These are phyloP conservation scores for Cutaneotrichosporon cyanovorans DNA, from an alignment of 1,284 basidiomycete genomes.

Conservation along the genomic window DNA sequence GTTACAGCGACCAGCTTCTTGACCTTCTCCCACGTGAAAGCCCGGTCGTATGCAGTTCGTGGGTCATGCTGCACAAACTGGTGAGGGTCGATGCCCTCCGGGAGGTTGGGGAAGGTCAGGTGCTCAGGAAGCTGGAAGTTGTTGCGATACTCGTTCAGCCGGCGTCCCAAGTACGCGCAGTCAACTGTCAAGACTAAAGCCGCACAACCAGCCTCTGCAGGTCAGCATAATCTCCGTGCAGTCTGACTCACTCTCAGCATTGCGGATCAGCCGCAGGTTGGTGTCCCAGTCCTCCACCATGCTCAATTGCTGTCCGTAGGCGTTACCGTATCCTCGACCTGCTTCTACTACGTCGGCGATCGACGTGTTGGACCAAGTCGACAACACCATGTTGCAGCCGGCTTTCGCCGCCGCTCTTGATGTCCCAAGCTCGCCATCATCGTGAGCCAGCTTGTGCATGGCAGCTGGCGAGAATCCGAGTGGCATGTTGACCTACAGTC, in stretches of 20 bases:
- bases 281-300: constrained; percentile 21
- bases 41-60: constrained; percentile 10
- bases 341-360: constrained; percentile 24
- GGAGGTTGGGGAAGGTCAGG: constrained; percentile 16
- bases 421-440: constrained; percentile 26
- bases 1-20: constrained; percentile 1
- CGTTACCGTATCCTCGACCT: constrained; percentile 14
- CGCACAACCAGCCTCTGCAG: constrained; percentile 18
- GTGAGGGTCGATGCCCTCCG: constrained; percentile 11
- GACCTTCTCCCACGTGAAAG: constrained; percentile 16
- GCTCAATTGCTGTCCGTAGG: constrained; percentile 25
- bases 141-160: constrained; percentile 22
- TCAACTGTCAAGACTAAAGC: constrained; percentile 29
- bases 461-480: constrained; percentile 33
- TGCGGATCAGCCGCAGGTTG: constrained; percentile 20
- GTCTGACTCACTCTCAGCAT: constrained; percentile 20
- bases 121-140: constrained; percentile 12
- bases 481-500: constrained; percentile 15
- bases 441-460: constrained; percentile 31
- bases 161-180: constrained; percentile 21
- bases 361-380: constrained; percentile 22
- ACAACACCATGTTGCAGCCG: constrained; percentile 26
- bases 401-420: constrained; percentile 23
- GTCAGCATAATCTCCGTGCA: constrained; percentile 7
- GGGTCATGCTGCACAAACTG: constrained; percentile 9